Evolutionary conservation across 768 basidiomycete genomes (phyloP).

Genomic region (Rubroboletus pulcherrimus): DNA sequence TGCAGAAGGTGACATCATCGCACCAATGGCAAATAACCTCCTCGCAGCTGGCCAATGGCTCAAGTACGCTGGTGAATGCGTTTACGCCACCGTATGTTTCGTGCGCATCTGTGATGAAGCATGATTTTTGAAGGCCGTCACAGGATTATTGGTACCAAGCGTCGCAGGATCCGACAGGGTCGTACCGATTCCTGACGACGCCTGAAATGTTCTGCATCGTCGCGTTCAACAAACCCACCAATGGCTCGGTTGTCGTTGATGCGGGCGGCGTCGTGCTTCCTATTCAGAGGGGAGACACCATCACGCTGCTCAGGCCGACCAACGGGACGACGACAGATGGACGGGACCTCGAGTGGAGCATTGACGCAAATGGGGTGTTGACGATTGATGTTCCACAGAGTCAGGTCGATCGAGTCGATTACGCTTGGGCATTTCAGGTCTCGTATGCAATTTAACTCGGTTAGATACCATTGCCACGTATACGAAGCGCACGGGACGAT

Average conservation of each 20-base stretch:
- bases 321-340: not conserved
- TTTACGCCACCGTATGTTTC: constrained; percentile 47
- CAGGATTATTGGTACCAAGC: constrained; percentile 48
- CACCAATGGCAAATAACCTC: constrained; percentile 44
- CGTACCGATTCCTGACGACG: constrained; percentile 46
- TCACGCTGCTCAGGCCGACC: constrained; percentile 41
- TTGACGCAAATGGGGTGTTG: constrained; percentile 29
- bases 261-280: constrained; percentile 37
- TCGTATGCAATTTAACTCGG: constrained; percentile 20
- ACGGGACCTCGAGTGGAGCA: constrained; percentile 29
- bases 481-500: too few species aligned
- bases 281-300: constrained; percentile 39
- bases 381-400: constrained; percentile 28
- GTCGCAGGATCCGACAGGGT: constrained; percentile 34
- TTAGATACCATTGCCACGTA: not conserved
- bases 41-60: constrained; percentile 50
- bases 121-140: not conserved
- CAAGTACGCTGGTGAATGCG: constrained; percentile 44
- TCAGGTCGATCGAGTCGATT: constrained; percentile 24
- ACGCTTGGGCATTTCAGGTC: constrained; percentile 42
- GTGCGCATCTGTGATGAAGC: not conserved
- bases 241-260: constrained; percentile 34
- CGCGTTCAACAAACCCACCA: constrained; percentile 36
- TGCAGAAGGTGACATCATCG: constrained; percentile 50
- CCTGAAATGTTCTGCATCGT: constrained; percentile 48